These are phyloP conservation scores for Carpinus fangiana DNA, from an alignment of 306 rosid genomes.

Conservation along the genomic window DNA sequence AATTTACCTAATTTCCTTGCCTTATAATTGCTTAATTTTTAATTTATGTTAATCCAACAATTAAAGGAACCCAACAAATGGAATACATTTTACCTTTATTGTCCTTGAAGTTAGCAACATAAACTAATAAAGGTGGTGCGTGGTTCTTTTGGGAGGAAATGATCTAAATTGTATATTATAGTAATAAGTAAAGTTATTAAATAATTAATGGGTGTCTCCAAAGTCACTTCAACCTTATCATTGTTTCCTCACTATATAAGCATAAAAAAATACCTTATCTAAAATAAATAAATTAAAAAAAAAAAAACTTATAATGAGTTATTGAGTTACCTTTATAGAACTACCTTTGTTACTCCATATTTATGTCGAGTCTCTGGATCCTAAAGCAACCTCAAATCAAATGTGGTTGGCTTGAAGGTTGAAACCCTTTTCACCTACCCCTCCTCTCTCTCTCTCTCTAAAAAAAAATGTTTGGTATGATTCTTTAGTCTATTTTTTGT, in stretches of 20 bases:
- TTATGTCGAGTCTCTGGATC: background rate
- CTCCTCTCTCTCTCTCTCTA: background rate
- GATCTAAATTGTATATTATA: too few relatives aligned
- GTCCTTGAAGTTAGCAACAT: background rate
- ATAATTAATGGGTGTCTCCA: constrained; percentile 12
- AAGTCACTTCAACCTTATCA: constrained; percentile 38
- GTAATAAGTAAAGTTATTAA: background rate
- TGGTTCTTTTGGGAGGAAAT: constrained; percentile 3
- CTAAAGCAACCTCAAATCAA: constrained; percentile 30
- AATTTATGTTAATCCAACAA: background rate
- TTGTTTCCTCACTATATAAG: constrained; percentile 26
- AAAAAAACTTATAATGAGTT: background rate
- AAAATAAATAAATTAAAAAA: too few relatives aligned
- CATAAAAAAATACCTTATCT: background rate
- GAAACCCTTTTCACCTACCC: background rate
- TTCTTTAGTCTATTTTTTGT: too few relatives aligned
- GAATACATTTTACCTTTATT: background rate
- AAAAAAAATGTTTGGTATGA: background rate
- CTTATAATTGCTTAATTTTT: background rate
- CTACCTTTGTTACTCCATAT: constrained; percentile 25
- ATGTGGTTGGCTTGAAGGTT: too few relatives aligned
- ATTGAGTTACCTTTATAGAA: background rate
- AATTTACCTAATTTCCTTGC: background rate
- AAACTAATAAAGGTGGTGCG: background rate
- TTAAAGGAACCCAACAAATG: background rate